Evolutionary conservation across 2,329 filamentous ascomycete species (phyloP), one percentile per base, ranked within the genome.

Genomic region (Camptophora hylomeconis): DNA sequence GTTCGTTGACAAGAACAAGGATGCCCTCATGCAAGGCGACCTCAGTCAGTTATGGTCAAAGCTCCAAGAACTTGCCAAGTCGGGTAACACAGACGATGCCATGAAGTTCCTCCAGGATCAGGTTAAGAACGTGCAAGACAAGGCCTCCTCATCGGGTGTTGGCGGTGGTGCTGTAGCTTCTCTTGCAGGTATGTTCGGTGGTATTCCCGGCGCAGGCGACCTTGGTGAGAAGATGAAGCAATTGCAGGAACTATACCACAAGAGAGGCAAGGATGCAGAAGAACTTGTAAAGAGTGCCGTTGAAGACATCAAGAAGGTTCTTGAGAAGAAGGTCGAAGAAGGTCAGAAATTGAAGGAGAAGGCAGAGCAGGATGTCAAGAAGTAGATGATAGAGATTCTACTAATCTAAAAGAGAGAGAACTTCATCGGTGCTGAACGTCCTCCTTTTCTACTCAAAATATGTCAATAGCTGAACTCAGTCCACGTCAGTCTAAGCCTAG

Each of bases 191-290:
- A 66, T 71, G 63, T 19, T 31, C 14, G n/a, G n/a, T n/a, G n/a
- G n/a, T n/a, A 60, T 81, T 5, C 75, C 75, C 0, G 65, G 69
- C 8, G 74, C 72, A 0, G 61, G 65, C 23, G 67, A 78, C 51
- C 68, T 83, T 26, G 46, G 80, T 19, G 62, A 69, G 19, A 78
- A 80, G 54, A 49, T 83, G 30, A 59, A 71, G 45, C 65, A 79
- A 43, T 51, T 84, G 31, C 63, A 69, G 40, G 63, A 78, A 38
- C 60, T 77, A 9, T 73, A 72, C 0, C 61, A 75, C 43, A 72
- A 80, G 57, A 72, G 80, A 49, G 72, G 69, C 27, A 62, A 72
- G 4, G 75, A 83, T 50, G 76, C 75, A 2, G 68, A 82, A 59
- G 67, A 72, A 52, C 58, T 83, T 20, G 51, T 80, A 28, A 72